A percentile compares a stretch with the other conserved stretches of the same genome.
phyloP scores from a whole-genome alignment of 129 eudicot genomes.

The Tagetes erecta region DNA sequence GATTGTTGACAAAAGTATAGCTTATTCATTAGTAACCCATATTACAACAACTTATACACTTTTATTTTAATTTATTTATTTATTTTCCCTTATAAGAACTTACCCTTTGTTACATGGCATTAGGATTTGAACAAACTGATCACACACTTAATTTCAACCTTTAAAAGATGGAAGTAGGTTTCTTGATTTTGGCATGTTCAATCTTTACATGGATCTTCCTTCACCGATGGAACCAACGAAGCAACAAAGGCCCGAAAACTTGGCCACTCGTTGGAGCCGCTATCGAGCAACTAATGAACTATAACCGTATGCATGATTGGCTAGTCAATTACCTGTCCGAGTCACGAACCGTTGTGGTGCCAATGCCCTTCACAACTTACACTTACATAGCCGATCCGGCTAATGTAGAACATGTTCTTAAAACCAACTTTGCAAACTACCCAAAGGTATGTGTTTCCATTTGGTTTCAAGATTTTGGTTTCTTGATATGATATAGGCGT shows the following conservation, averaged over 20 bases:
- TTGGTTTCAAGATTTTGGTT: neutral
- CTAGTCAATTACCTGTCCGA: slow-evolving; percentile 52
- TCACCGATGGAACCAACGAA: slow-evolving; percentile 70
- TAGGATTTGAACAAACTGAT: neutral
- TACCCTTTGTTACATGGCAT: slow-evolving; percentile 18
- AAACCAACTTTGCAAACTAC: slow-evolving; percentile 77
- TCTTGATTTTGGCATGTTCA: slow-evolving; percentile 52
- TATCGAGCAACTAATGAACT: slow-evolving; percentile 50
- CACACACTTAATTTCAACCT: slow-evolving; percentile 1
- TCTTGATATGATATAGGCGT: slow-evolving; percentile 6
- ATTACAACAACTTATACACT: slow-evolving; percentile 35
- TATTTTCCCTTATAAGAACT: slow-evolving; percentile 37
- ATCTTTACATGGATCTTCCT: slow-evolving; percentile 61
- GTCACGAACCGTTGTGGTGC: slow-evolving; percentile 73
- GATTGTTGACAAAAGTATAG: slow-evolving; percentile 45
- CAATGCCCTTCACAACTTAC: slow-evolving; percentile 81
- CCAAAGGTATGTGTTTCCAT: slow-evolving; percentile 62
- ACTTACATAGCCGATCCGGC: slow-evolving; percentile 82
- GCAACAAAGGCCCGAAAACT: slow-evolving; percentile 65
- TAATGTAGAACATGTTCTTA: slow-evolving; percentile 80
- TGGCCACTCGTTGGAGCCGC: slow-evolving; percentile 93
- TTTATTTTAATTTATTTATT: neutral
- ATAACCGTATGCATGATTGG: slow-evolving; percentile 57
- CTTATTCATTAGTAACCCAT: slow-evolving; percentile 44
- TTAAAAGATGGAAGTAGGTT: slow-evolving; percentile 13